Percentiles rank a stretch among this genome's conserved stretches.
phyloP scores from a whole-genome alignment of 139 green algal species.

The Chlamydomonas sp. region DNA sequence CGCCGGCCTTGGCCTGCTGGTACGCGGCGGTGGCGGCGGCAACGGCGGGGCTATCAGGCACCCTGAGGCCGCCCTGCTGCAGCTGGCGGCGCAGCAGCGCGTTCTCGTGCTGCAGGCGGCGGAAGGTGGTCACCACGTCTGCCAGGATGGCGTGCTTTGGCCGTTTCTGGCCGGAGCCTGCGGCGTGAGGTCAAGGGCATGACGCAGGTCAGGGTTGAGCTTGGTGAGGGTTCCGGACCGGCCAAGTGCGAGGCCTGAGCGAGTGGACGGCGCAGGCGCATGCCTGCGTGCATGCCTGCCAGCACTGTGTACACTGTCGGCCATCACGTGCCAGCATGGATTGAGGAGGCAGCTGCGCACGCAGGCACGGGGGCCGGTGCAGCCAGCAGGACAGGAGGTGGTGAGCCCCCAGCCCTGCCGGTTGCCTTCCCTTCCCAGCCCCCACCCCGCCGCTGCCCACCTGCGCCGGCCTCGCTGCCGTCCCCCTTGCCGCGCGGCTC shows the following conservation, averaged over 20 bases:
- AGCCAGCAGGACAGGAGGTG: neutral
- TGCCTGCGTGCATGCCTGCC: neutral
- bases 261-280: neutral
- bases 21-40: neutral
- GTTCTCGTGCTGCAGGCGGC: constrained; percentile 16
- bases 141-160: constrained; percentile 73
- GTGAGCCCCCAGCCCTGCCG: neutral
- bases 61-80: no score
- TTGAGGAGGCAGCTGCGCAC: neutral
- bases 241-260: neutral
- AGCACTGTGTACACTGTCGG: neutral
- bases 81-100: constrained; percentile 44
- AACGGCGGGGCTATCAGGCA: neutral
- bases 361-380: neutral
- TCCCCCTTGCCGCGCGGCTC: neutral
- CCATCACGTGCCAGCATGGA: neutral
- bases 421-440: neutral
- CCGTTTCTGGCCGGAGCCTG: constrained; percentile 18
- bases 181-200: no score
- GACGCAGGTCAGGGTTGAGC: neutral
- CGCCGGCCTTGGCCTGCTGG: neutral
- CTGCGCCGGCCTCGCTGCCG: neutral
- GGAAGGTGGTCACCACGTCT: constrained; percentile 57
- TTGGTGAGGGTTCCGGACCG: neutral
- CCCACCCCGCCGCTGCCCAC: neutral